A percentile compares a stretch with the other conserved stretches of the same genome.
Evolutionary conservation across 352 stramenopile genomes (phyloP).

Genomic region (Phytophthora boehmeriae): DNA sequence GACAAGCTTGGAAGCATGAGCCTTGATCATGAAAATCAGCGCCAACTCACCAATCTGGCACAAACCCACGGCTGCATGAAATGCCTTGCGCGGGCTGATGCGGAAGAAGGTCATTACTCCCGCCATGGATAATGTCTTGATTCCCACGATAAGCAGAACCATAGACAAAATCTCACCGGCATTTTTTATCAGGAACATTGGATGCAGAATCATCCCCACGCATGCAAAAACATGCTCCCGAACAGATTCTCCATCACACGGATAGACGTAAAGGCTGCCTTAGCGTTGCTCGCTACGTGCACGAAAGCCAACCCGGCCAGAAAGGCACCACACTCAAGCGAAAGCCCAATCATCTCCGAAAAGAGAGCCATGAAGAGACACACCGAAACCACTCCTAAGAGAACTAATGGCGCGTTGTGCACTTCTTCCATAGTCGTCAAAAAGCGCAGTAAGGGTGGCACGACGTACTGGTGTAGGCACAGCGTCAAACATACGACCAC

Average conservation of each 20-base stretch:
- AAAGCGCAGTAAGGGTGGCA: constrained; percentile 74
- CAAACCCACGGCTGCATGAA: constrained; percentile 73
- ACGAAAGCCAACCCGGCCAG: constrained; percentile 84
- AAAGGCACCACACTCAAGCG: constrained; percentile 85
- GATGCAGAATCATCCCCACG: constrained; percentile 88
- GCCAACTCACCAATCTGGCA: constrained; percentile 87
- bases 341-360: constrained; percentile 82
- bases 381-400: constrained; percentile 85
- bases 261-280: constrained; percentile 82
- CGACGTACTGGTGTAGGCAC: constrained; percentile 74
- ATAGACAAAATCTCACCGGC: constrained; percentile 82
- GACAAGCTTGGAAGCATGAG: constrained; percentile 81
- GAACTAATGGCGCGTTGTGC: constrained; percentile 75
- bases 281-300: constrained; percentile 63
- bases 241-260: constrained; percentile 90
- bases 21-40: constrained; percentile 92
- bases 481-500: constrained; percentile 72
- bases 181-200: constrained; percentile 81
- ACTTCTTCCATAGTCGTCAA: constrained; percentile 82
- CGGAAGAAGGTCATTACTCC: constrained; percentile 83
- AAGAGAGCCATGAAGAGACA: constrained; percentile 88
- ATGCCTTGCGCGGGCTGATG: constrained; percentile 73
- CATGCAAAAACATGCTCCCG: constrained; percentile 90
- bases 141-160: constrained; percentile 76
- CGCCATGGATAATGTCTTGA: constrained; percentile 81